Evolutionary conservation across 306 rosid genomes (phyloP).

Genomic region (Cicer judaicum): DNA sequence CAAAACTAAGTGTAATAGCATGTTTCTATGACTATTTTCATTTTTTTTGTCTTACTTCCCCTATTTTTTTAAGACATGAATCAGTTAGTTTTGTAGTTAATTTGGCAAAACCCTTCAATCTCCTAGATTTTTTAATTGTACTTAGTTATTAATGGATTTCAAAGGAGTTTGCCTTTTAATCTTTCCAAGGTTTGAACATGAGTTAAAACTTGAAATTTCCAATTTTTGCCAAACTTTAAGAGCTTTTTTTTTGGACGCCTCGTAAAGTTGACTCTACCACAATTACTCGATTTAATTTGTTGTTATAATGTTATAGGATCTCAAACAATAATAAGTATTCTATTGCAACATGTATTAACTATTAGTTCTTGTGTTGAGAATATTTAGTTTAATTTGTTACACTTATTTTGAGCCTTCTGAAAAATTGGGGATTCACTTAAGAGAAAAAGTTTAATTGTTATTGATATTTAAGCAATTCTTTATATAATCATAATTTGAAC

Average conservation of each 20-base stretch:
- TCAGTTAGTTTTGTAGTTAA: slow-evolving; percentile 44
- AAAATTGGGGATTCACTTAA: too few species aligned
- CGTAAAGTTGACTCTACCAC: not conserved
- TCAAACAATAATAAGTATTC: too few species aligned
- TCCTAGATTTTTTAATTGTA: slow-evolving; percentile 28
- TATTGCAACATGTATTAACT: too few species aligned
- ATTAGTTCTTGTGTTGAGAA: too few species aligned
- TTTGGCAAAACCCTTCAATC: slow-evolving; percentile 34
- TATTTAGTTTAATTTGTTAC: too few species aligned
- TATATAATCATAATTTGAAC: too few species aligned
- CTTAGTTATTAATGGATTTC: slow-evolving; percentile 36
- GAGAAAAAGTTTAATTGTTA: too few species aligned
- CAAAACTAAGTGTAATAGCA: slow-evolving; percentile 43
- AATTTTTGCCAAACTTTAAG: not conserved
- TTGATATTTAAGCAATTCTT: too few species aligned
- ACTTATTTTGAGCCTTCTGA: too few species aligned
- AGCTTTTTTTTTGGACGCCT: not conserved
- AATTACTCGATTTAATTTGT: too few species aligned
- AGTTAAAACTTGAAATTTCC: not conserved
- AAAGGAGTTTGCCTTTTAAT: slow-evolving; percentile 34
- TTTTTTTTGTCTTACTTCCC: not conserved
- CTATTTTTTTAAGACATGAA: slow-evolving; percentile 29
- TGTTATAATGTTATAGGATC: too few species aligned
- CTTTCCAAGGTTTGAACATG: not conserved
- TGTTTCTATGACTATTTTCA: slow-evolving; percentile 29